Evolutionary conservation across 2,329 filamentous ascomycete species (phyloP).

Genomic region (Penicillium sp.): DNA sequence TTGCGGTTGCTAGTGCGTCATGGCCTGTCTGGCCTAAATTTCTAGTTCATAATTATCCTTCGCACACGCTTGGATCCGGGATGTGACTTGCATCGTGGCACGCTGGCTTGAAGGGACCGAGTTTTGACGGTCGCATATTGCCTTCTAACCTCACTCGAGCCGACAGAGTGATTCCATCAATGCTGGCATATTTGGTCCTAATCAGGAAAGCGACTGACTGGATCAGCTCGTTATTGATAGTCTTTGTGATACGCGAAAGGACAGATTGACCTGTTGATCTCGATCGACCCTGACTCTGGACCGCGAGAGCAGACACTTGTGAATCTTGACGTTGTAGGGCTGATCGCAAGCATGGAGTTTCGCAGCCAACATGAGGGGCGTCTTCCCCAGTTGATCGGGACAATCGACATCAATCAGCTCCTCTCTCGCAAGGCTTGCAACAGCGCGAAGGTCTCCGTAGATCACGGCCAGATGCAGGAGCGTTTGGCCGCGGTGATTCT

Average conservation of each 20-base stretch:
- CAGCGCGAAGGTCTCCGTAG: conserved; percentile 3
- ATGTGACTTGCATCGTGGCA: neutral
- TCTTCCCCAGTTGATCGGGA: neutral
- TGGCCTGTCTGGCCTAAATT: neutral
- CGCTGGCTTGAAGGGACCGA: neutral
- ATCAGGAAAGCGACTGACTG: neutral
- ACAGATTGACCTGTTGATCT: neutral
- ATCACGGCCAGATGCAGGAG: conserved; percentile 6
- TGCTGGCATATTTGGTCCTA: neutral
- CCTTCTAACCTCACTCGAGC: neutral
- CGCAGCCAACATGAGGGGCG: conserved; percentile 1
- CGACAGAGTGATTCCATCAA: neutral
- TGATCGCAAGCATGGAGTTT: neutral
- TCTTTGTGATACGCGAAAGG: neutral
- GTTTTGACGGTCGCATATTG: neutral
- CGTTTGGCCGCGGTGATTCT: conserved; percentile 1
- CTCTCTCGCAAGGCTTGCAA: neutral
- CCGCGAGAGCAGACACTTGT: neutral
- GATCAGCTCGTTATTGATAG: neutral
- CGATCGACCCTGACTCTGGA: neutral
- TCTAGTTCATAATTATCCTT: neutral
- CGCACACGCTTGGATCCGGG: neutral
- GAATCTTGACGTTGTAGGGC: neutral
- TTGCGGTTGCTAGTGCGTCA: neutral
- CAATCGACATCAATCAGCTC: conserved; percentile 2